Base-by-base conservation (phyloP, 108 stramenopile genomes). In the Cyclotella baltica region DNA sequence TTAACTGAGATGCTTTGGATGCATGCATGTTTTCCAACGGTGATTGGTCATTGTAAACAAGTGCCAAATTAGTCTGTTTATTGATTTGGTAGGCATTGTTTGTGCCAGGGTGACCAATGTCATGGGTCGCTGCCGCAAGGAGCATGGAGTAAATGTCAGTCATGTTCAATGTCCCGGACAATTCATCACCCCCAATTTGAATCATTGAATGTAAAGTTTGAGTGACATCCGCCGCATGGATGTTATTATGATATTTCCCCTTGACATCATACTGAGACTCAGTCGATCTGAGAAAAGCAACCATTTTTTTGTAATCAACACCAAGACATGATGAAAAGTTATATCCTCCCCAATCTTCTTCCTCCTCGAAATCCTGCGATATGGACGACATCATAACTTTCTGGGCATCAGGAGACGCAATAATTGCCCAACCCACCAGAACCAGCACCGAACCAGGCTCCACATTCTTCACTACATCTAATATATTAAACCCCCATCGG, bases 91-190 rank as follows among this genome's bases (percentile, higher is more conserved):
- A 97, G 9, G 75, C 52, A 71, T 97, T 97, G 72, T 86, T 94
- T 20, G 77, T 72, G 28, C 96, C 96, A 0, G 93, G 93, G 75
- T 97, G 96, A 15, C 88, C 89, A n/a, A 97, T 77, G 71, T 97
- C 96, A 78, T 97, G 96, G 48, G 86, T 77, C 3, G 92, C 65
- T 22, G 89, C 92, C 2, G 91, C 88, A 35, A 94, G 33, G 16
- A 92, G 67, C 4, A 95, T 78, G 4, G 87, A 85, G 20, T 91
- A 85, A 31, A 86, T 34, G 29, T 95, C 86, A 53, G 89, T 25
- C 2, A 72, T 76, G 22, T 77, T 64, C 11, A 86, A 37, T 18
- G 69, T 35, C 1, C 72, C 46, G 23, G 72, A 81, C 15, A 76
- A 35, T 43, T 75, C 72, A 16, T 62, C 61, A 28, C 47, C 51